A percentile compares a stretch with the other conserved stretches of the same genome.
These are phyloP conservation scores for Emergomyces africanus DNA, from an alignment of 2,329 filamentous ascomycete species.

Conservation along the genomic window DNA sequence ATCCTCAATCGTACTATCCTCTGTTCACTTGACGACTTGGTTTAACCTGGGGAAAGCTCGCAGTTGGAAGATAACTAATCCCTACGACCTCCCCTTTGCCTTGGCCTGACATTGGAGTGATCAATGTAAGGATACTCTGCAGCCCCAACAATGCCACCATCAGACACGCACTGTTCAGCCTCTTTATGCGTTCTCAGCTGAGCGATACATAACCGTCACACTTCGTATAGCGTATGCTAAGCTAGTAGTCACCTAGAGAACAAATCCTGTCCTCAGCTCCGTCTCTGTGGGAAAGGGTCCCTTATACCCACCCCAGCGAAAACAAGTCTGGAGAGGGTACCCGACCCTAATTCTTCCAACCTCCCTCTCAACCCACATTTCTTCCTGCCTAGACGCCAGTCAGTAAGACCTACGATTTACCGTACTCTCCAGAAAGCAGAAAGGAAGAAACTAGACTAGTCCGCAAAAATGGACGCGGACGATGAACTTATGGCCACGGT, in stretches of 20 bases:
- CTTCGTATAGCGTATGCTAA: not conserved
- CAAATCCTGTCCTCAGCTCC: not conserved
- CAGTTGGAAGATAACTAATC: not conserved
- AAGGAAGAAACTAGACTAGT: not conserved
- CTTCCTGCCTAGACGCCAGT: not conserved
- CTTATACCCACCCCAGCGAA: not conserved
- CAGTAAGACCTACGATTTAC: not conserved
- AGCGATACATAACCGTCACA: not conserved
- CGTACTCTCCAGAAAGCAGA: not conserved
- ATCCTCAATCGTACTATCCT: not conserved
- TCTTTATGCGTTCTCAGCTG: not conserved
- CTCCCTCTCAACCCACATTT: not conserved
- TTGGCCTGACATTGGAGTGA: too few relatives aligned
- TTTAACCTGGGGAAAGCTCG: not conserved
- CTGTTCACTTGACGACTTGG: not conserved
- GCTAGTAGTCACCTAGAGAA: not conserved
- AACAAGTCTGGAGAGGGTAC: not conserved
- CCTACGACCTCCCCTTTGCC: not conserved
- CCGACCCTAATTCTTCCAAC: not conserved
- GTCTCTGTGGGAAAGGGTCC: not conserved
- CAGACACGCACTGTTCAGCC: not conserved
- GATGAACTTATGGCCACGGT: constrained; percentile 63
- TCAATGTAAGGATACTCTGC: constrained; percentile 1
- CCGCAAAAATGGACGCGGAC: constrained; percentile 41
- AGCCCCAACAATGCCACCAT: not conserved